Evolutionary conservation across 257 asterid genomes (phyloP), one percentile per base, ranked within the genome.

Genomic region (Parsonsia alboflavescens): DNA sequence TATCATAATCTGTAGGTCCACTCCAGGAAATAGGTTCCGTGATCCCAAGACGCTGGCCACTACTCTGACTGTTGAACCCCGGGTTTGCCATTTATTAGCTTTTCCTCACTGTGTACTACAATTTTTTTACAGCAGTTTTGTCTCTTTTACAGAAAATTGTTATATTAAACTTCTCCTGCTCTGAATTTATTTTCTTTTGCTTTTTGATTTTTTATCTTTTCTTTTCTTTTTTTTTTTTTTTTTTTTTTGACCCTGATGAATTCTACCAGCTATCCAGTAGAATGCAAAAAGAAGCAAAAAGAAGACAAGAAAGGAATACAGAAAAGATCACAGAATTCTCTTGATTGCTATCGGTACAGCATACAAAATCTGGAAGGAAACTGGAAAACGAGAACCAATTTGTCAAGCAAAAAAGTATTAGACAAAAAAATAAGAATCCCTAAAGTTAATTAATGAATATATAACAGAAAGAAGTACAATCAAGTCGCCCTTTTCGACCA

Each of bases 1-100:
- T 70, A 54, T 79, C 79, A 53, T 69, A 53, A 16, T 79, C 82
- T 11, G 79, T 79, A 7, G 82, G 82, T 24, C 82, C 82, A 70
- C 79, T 70, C 82, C 75, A 79, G 7, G 82, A 79, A 61, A 79
- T 79, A 52, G 82, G 82, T 53, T 79, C 79, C 17, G 82, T 79
- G 17, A 73, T 79, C 66, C 82, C 82, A 13, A 79, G 68, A 17
- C 78, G 62, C 21, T 58, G 82, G 28, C 78, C 79, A 0, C 44
- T 73, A 50, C 58, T 69, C 76, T 74, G 79, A 69, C 62, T 61
- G 54, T 73, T 56, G 46, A 58, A 50, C 26, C 75, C 79, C 42
- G 50, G 61, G 68, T 72, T 49, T 52, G 76, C 75, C 82, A 79
- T 79, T 7, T 62, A 49, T n/a, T 33, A 39, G 75, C 58, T 58